Percentiles rank a stretch among this genome's conserved stretches.
Conservation (phyloP, 176 grass and related monocot species). For the Aegilops longissima region DNA sequence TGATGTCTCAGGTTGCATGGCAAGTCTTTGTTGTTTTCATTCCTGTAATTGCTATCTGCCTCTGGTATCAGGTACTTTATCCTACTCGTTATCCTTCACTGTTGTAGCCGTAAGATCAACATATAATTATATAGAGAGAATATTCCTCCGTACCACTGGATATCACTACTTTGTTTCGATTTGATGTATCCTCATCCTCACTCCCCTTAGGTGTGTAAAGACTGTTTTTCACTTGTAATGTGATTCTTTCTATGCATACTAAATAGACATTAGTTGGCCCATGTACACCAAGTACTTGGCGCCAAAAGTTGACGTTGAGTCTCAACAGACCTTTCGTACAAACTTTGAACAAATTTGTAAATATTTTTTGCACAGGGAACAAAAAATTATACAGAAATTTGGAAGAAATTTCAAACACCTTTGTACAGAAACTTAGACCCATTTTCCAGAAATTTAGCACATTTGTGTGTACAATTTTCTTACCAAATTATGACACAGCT, state of each 20-base stretch:
- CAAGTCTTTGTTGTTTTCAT: slow-evolving; percentile 48
- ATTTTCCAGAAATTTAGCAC: background rate
- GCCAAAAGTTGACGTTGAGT: background rate
- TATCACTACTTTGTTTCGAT: background rate
- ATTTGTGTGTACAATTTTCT: background rate
- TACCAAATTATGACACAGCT: background rate
- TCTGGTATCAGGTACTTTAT: slow-evolving; percentile 21
- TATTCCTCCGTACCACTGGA: background rate
- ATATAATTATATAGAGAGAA: background rate
- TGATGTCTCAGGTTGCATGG: slow-evolving; percentile 69
- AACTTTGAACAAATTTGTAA: background rate
- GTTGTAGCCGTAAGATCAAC: background rate
- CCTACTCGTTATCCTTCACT: background rate
- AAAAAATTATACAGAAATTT: background rate
- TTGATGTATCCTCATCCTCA: background rate
- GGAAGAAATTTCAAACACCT: background rate
- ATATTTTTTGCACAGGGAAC: background rate
- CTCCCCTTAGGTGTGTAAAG: background rate
- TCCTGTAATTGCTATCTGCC: background rate
- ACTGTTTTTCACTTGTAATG: background rate
- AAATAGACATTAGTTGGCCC: background rate
- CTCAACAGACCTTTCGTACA: background rate
- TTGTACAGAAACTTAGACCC: background rate
- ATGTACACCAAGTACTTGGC: background rate
- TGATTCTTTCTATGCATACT: background rate